phyloP scores from a whole-genome alignment of 2,329 filamentous ascomycete species.

The Colletotrichum coccodes region DNA sequence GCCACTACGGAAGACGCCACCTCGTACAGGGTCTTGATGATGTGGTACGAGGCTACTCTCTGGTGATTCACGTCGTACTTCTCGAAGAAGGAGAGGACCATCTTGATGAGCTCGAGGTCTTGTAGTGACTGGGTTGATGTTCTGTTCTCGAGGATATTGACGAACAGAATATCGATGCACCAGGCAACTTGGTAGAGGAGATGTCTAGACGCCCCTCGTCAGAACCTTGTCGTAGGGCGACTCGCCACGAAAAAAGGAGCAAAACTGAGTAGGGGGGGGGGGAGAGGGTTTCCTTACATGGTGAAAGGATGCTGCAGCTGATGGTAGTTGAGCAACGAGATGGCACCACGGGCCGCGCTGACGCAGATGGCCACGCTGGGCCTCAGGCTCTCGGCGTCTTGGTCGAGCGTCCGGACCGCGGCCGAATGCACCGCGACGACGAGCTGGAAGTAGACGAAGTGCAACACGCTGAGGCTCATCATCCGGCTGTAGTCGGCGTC shows the following conservation, averaged over 20 bases:
- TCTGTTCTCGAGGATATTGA: not conserved
- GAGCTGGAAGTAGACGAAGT: slow-evolving; percentile 10
- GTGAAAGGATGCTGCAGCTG: not conserved
- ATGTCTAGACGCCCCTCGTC: not conserved
- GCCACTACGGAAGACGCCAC: not conserved
- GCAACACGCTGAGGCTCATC: not conserved
- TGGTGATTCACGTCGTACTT: not conserved
- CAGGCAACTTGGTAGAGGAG: slow-evolving; percentile 9
- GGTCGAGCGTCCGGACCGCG: not conserved
- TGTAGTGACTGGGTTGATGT: not conserved
- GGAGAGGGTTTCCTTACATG: too few species aligned
- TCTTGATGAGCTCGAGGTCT: not conserved
- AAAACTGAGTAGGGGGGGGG: too few species aligned
- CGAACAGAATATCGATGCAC: slow-evolving; percentile 9
- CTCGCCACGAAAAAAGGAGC: too few species aligned
- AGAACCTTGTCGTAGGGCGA: too few species aligned
- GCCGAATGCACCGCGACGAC: slow-evolving; percentile 10
- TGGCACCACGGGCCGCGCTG: not conserved
- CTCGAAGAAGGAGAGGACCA: not conserved
- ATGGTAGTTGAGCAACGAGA: not conserved
- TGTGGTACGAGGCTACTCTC: not conserved
- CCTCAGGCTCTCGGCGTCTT: not conserved
- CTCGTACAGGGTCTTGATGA: not conserved
- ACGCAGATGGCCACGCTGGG: slow-evolving; percentile 2
- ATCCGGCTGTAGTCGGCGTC: not conserved